Evolutionary conservation across 108 stramenopile species (phyloP), one percentile per base, ranked within the genome.

Genomic region (Fistulifera pelliculosa): DNA sequence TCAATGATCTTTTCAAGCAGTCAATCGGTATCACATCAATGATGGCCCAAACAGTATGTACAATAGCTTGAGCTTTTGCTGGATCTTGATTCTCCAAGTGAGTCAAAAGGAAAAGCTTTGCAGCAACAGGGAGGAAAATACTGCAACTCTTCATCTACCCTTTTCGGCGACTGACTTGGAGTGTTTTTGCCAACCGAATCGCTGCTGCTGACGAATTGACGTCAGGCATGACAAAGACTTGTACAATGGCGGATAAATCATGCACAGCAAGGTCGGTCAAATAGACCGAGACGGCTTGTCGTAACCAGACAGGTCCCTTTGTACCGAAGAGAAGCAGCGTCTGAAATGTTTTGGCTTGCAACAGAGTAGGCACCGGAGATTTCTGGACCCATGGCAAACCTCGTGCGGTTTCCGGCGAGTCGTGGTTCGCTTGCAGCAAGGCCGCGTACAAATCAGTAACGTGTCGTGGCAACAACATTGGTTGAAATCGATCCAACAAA

Each of bases 401-500:
- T 4, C 18, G 12, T 39, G 19, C 15, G 48, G 39, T 41, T 47
- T 61, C 71, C 58, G 28, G 61, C 45, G 41, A 65, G 25, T 10
- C 54, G 50, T 70, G 53, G 61, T 85, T 78, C 1, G 60, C 55
- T 67, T 82, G 73, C 16, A 87, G 63, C 16, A 78, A 22, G 10
- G 79, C 76, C 18, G 79, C 69, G 54, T 80, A 83, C n/a, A 87
- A 38, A 67, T 91, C 85, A 24, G 67, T 53, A 39, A 86, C 39
- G 59, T 91, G 89, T n/a, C 89, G 62, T 38, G 89, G 85, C 27
- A 91, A 58, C 5, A 91, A 58, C 89, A 91, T 91, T 28, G 89
- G 89, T 38, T 82, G 73, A 64, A 91, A 91, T 54, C 89, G 73
- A 83, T 91, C 89, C 65, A 91, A 54, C 38, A 81, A 38, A n/a